Evolutionary conservation across 2,329 filamentous ascomycete genomes (phyloP), one percentile per base, ranked within the genome.

Genomic region (Rutstroemia sp.): DNA sequence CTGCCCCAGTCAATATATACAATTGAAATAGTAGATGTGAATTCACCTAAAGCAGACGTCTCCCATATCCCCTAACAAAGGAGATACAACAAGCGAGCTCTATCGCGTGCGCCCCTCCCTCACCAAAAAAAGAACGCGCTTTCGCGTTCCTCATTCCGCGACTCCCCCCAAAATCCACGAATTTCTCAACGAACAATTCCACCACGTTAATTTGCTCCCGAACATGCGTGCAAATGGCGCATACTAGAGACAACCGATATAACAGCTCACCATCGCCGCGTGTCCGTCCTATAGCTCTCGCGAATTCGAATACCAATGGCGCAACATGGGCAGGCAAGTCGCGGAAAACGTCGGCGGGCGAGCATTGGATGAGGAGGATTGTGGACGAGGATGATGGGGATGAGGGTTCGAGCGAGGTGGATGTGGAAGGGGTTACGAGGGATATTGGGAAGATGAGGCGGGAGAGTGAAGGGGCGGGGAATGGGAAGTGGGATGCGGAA

Each of bases 401-500:
- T 19, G 53, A 51, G 16, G 46, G 44, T 19, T 14, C 21, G 14
- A 51, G 46, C 42, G 53, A 45, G 19, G 18, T 55, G 19, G 53
- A 55, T 51, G 49, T 55, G 12, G 53, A 55, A 14, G 47, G 47
- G 18, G 53, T 55, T 16, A 51, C 53, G 9, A 42, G 53, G n/a
- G 47, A 55, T 19, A 55, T 55, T 55, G 53, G 53, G 23, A 55
- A 55, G 19, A 34, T 55, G 38, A 55, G 46, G 4, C 37, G 49
- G 41, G 38, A 48, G 38, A 50, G 46, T 18, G 53, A 48, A 18
- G 49, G 38, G 16, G 37, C 18, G 66, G 64, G 62, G 53, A 63
- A 49, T 62, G 62, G 25, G 6, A 6, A 19, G 10, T 67, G 64
- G 63, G 56, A 63, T 52, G 62, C 62, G 25, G 66, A 67, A 37